Percentiles rank a stretch among this genome's conserved stretches.
These are phyloP conservation scores for Chaetomiaceae sp. DNA, from an alignment of 2,329 filamentous ascomycete species.

Conservation along the genomic window DNA sequence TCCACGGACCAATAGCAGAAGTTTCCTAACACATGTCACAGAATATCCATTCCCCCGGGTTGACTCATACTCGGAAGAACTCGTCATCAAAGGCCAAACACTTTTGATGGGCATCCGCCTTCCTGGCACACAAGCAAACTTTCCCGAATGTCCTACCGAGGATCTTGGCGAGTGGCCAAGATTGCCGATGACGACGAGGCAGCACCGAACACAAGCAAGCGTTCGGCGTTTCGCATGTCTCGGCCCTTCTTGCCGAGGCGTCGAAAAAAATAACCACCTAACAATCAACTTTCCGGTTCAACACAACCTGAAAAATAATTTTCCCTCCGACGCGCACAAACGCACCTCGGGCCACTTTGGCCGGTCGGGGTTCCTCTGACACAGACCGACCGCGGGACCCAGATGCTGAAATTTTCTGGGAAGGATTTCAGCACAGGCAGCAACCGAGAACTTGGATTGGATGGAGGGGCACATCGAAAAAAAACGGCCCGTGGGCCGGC, in stretches of 20 bases:
- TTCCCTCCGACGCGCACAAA: background rate
- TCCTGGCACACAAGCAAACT: background rate
- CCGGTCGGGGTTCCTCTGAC: background rate
- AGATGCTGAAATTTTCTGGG: background rate
- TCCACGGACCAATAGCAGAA: background rate
- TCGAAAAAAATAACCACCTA: background rate
- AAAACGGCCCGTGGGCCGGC: background rate
- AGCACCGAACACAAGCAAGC: background rate
- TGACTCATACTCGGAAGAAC: slow-evolving; percentile 5
- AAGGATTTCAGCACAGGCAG: background rate
- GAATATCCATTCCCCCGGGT: background rate
- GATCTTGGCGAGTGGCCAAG: background rate
- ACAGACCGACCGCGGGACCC: background rate
- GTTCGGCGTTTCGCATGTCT: background rate
- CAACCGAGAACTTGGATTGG: no score
- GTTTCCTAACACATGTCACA: slow-evolving; percentile 6
- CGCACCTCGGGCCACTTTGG: background rate
- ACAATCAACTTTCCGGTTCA: background rate
- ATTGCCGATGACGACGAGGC: background rate
- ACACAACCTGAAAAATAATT: background rate
- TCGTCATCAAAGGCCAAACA: slow-evolving; percentile 2
- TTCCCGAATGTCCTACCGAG: slow-evolving; percentile 1
- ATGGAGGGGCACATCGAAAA: background rate
- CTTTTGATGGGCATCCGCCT: background rate
- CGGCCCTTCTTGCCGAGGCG: slow-evolving; percentile 3